A percentile compares a stretch with the other conserved stretches of the same genome.
phyloP scores from a whole-genome alignment of 1,284 basidiomycete genomes.

The Phaffia rhodozyma region DNA sequence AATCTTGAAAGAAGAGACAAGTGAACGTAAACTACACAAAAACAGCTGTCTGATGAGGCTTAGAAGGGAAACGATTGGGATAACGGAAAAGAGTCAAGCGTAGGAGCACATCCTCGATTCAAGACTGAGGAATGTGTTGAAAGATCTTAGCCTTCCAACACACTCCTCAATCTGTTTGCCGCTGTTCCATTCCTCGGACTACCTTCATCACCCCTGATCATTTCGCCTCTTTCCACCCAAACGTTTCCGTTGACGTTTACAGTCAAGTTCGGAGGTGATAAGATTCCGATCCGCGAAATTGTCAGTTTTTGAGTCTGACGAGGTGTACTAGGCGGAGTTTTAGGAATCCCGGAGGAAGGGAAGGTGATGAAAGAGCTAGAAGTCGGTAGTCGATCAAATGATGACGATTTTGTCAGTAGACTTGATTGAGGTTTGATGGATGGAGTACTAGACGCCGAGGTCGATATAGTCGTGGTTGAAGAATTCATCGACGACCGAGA shows the following conservation, averaged over 20 bases:
- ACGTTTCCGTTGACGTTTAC: slow-evolving; percentile 8
- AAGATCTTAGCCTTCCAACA: not conserved
- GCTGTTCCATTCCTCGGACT: not conserved
- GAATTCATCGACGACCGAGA: not conserved
- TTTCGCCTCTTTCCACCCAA: slow-evolving; percentile 12
- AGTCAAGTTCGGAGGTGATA: slow-evolving; percentile 7
- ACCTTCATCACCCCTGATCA: not conserved
- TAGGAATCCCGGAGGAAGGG: too few relatives aligned
- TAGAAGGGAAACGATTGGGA: too few relatives aligned
- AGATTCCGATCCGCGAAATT: not conserved
- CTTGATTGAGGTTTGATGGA: not conserved
- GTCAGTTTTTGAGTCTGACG: not conserved
- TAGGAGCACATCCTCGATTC: too few relatives aligned
- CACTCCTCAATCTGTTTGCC: slow-evolving; percentile 4
- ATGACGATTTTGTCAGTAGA: not conserved
- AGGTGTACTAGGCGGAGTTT: too few relatives aligned
- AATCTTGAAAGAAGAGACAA: too few relatives aligned
- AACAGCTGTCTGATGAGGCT: too few relatives aligned
- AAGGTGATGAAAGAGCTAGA: not conserved
- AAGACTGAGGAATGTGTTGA: too few relatives aligned
- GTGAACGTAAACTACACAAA: too few relatives aligned
- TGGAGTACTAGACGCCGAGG: not conserved
- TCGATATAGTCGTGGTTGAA: not conserved
- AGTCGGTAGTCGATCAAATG: not conserved
- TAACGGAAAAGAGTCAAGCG: too few relatives aligned